phyloP scores from a whole-genome alignment of 768 basidiomycete species.

The Mycena belliarum region DNA sequence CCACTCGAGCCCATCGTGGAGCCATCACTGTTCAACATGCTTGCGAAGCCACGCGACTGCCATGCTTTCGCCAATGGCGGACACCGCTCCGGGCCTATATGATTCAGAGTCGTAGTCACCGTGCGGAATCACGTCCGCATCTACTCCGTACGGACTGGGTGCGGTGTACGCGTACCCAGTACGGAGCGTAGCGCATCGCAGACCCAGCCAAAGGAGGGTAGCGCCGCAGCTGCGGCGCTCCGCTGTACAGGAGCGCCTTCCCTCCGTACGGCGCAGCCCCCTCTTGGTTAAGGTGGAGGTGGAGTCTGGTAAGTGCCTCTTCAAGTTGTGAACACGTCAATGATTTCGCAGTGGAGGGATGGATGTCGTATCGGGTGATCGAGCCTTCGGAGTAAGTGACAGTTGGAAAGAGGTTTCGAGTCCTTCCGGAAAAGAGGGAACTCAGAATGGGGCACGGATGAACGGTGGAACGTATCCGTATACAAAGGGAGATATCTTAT shows the following conservation, averaged over 20 bases:
- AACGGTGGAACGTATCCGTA: no score
- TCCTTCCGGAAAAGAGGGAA: neutral
- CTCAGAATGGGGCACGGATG: no score
- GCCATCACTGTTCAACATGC: neutral
- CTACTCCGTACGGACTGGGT: no score
- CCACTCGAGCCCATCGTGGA: neutral
- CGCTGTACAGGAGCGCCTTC: no score
- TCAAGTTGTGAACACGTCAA: neutral
- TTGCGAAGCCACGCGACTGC: neutral
- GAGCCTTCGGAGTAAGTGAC: neutral
- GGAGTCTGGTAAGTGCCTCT: neutral
- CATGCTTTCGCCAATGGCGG: neutral
- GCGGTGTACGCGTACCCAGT: no score
- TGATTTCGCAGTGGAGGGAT: neutral
- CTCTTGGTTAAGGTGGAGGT: neutral
- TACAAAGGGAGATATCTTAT: no score
- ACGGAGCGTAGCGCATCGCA: no score
- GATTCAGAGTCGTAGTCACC: neutral
- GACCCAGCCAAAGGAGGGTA: no score
- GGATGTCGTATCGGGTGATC: constrained; percentile 3
- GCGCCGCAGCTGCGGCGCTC: no score
- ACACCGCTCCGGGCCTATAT: neutral
- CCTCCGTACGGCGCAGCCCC: no score
- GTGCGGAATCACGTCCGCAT: neutral
- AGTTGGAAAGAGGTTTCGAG: neutral